These are phyloP conservation scores for Tetragonia tetragonoides DNA, from an alignment of 148 eudicot species.

Conservation along the genomic window DNA sequence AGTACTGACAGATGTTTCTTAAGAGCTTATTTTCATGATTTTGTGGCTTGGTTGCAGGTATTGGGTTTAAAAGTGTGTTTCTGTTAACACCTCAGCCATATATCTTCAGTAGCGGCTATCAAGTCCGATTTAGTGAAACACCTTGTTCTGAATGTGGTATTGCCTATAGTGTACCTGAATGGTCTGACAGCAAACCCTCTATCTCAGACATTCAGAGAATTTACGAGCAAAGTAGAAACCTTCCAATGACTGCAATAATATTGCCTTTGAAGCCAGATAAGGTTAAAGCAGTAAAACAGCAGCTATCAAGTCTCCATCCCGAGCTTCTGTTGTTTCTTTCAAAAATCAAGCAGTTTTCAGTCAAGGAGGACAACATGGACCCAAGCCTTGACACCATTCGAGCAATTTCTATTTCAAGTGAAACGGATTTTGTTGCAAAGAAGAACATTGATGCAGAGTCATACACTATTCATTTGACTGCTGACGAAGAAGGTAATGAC, in stretches of 20 bases:
- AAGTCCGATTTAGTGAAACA: slow-evolving; percentile 54
- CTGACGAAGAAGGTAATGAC: slow-evolving; percentile 33
- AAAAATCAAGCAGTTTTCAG: slow-evolving; percentile 55
- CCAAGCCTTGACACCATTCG: slow-evolving; percentile 38
- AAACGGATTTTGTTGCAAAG: slow-evolving; percentile 35
- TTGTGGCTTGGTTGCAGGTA: slow-evolving; percentile 36
- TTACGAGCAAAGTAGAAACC: slow-evolving; percentile 36
- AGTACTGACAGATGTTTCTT: background rate
- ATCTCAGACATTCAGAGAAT: slow-evolving; percentile 42
- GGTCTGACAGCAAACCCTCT: slow-evolving; percentile 60
- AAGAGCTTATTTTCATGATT: background rate
- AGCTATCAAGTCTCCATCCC: slow-evolving; percentile 72
- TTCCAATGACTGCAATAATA: slow-evolving; percentile 60
- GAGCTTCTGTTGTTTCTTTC: slow-evolving; percentile 67
- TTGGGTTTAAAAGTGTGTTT: slow-evolving; percentile 74
- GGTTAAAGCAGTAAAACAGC: slow-evolving; percentile 54
- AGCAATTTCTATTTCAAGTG: slow-evolving; percentile 58
- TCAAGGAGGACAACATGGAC: slow-evolving; percentile 48
- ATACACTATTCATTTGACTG: slow-evolving; percentile 45
- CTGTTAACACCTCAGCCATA: slow-evolving; percentile 63
- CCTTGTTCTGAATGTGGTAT: slow-evolving; percentile 57
- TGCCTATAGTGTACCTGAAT: slow-evolving; percentile 72
- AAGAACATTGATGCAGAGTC: slow-evolving; percentile 63
- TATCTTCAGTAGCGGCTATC: slow-evolving; percentile 68
- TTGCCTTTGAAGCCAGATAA: slow-evolving; percentile 68